Base-by-base conservation (phyloP, 768 basidiomycete genomes). In the Mycena olivaceomarginata region DNA sequence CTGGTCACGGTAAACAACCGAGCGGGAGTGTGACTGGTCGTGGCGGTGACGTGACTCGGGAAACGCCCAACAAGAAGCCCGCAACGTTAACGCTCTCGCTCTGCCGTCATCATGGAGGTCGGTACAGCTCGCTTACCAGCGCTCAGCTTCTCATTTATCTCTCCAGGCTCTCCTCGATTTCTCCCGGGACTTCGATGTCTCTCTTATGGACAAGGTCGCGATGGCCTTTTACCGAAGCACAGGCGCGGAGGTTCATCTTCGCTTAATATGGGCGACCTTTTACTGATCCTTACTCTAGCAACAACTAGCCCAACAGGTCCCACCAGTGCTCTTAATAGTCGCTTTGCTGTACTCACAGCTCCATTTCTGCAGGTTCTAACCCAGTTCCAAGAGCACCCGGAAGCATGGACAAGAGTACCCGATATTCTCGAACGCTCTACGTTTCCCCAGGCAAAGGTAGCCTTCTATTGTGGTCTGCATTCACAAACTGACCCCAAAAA, bases 401-500 rank as follows among this genome's bases (percentile, higher is more conserved):
- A 99, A 75, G 94, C 98, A 46, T 99, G 98, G 98, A 98, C 97
- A 79, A 92, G 96, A 85, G 98, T 99, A 9, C 98, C 98, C 53
- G 95, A 95, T 76, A 95, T 99, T 81, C 89, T 99, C 75, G 97
- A 98, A 82, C 90, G 90, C 67, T 95, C 97, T 1, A 89, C 90
- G 13, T 97, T 94, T 84, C 93, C 94, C 39, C 98, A 99, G 86
- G 92, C 93, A 82, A 99, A 97, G 90, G 96, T 95, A 57, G 45
- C 25, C 64, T 80, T 70, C 70, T 40, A 56, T 65, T 12, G 40
- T 70, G 74, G 76, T 70, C 40, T 51, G 45, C 5, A 53, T 46
- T 41, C 63, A 16, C 37, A 31, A 77, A 67, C 77, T 80, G 25
- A 82, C 22, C n/a, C 80, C 59, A 16, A 75, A 43, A 75, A 99